Percentiles rank a stretch among this genome's conserved stretches.
Evolutionary conservation across 2,329 filamentous ascomycete species (phyloP).

Genomic region (Alternaria atra): DNA sequence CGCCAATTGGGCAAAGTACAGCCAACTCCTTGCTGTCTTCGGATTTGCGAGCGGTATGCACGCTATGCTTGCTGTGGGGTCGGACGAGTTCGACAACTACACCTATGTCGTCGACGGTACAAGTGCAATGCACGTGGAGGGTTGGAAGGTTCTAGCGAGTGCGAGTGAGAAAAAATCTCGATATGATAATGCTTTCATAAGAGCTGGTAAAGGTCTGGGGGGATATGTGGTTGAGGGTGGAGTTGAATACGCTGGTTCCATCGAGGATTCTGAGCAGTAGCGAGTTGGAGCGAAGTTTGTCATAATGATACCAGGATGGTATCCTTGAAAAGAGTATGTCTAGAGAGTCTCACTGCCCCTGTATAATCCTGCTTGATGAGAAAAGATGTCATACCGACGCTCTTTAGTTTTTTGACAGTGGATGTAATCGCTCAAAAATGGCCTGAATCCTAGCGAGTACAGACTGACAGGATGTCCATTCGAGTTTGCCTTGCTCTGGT

Average conservation of each 20-base stretch:
- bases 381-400: neutral
- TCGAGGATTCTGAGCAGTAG: neutral
- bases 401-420: too few species aligned
- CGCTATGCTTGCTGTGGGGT: constrained; percentile 12
- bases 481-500: too few species aligned
- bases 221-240: neutral
- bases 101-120: neutral
- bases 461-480: too few species aligned
- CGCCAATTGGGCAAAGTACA: constrained; percentile 19
- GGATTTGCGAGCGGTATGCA: constrained; percentile 16
- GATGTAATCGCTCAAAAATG: too few species aligned
- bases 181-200: neutral
- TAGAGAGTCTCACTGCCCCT: neutral
- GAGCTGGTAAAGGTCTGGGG: constrained; percentile 7
- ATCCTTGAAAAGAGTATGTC: neutral
- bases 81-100: constrained; percentile 19
- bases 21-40: constrained; percentile 17
- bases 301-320: neutral
- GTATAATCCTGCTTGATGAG: neutral
- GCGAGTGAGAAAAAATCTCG: neutral
- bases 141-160: constrained; percentile 5
- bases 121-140: neutral
- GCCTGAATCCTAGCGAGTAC: too few species aligned
- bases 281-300: neutral
- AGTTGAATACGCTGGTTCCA: neutral